Evolutionary conservation across 148 eudicot species (phyloP), one percentile per base, ranked within the genome.

Genomic region (Bassia scoparia): DNA sequence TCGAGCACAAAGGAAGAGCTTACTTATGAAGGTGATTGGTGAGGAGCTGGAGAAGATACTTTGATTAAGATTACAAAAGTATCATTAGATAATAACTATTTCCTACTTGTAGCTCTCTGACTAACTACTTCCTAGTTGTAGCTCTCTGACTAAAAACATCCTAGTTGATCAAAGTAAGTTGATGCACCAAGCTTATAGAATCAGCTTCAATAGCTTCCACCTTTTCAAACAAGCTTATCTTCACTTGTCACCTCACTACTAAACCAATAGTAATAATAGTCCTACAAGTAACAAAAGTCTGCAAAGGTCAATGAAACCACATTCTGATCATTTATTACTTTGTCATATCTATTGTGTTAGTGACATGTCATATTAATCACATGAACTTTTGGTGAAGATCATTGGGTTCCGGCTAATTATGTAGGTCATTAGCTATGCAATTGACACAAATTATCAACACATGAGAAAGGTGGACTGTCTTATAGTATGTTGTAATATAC

Each of bases 1-100:
- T 49, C 23, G 31, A 48, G 58, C 23, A 29, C 38, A 13, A 38
- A n/a, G 38, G 27, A 73, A n/a, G 49, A 46, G 29, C 75, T 80
- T 63, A 91, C 97, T 87, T 91, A 52, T 86, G 84, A 71, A 89
- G 77, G 49, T 92, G 92, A 81, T 74, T 91, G 0, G 83, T 76
- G 71, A 91, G 82, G 79, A 91, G 80, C 81, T 89, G 92, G 23
- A 91, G 88, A 52, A 91, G 97, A 72, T 91, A 89, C 77, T 83
- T 91, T 21, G 97, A 91, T 30, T 81, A 92, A 31, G 97, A 83
- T 76, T 91, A 92, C 82, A 91, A 73, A 27, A 91, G 86, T 66
- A 91, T 87, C 97, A 91, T 91, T 59, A 63, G 74, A 74, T 69
- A 30, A 55, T 62, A 52, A 62, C 72, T 75, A 68, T 62, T 16